phyloP scores from a whole-genome alignment of 1,139 yeast species.

The Protomyces lactucae-debilis region DNA sequence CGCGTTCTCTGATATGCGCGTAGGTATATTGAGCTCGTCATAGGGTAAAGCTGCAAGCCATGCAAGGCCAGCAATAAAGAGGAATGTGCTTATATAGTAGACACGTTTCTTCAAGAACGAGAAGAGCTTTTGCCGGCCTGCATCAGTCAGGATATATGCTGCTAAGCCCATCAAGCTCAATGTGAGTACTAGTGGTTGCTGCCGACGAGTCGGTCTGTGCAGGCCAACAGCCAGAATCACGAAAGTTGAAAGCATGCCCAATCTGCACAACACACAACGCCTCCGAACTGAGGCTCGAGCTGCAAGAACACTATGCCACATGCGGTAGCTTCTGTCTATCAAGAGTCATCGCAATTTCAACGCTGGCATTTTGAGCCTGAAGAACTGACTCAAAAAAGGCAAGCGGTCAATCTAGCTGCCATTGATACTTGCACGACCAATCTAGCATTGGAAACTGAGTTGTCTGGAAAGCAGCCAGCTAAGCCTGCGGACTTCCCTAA shows the following conservation, averaged over 20 bases:
- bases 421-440: conserved; percentile 41
- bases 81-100: conserved; percentile 1
- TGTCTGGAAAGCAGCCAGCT: conserved; percentile 36
- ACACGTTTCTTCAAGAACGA: conserved; percentile 12
- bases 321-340: conserved; percentile 46
- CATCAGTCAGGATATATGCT: conserved; percentile 12
- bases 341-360: conserved; percentile 78
- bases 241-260: too few relatives aligned
- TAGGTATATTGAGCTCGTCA: conserved; percentile 35
- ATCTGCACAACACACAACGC: too few relatives aligned
- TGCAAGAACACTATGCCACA: neutral
- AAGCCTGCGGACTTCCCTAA: conserved; percentile 41
- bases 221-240: too few relatives aligned
- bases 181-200: too few relatives aligned
- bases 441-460: conserved; percentile 37
- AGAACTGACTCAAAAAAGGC: conserved; percentile 49
- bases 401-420: conserved; percentile 53
- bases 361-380: conserved; percentile 75
- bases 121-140: conserved; percentile 15
- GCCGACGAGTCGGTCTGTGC: too few relatives aligned
- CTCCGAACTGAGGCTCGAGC: too few relatives aligned
- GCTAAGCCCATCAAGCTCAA: conserved; percentile 8
- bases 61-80: conserved; percentile 9
- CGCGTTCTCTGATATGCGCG: conserved; percentile 93
- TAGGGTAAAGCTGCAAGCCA: conserved; percentile 20